phyloP scores from a whole-genome alignment of 345 rosid species.

The Camelina neglecta region DNA sequence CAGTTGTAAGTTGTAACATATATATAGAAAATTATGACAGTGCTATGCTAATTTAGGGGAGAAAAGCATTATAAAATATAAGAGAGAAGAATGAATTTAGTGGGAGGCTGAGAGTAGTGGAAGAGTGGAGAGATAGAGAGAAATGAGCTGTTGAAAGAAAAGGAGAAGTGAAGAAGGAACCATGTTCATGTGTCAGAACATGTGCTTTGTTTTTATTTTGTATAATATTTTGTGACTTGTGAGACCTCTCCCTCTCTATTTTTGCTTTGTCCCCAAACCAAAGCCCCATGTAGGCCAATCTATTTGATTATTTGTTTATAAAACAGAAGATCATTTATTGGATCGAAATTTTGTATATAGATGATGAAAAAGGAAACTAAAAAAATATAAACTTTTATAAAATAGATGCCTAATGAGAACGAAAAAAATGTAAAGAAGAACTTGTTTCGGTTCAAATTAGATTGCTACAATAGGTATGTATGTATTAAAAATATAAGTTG shows the following conservation, averaged over 20 bases:
- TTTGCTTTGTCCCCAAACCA: slow-evolving; percentile 47
- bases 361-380: neutral
- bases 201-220: slow-evolving; percentile 45
- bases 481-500: neutral
- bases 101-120: slow-evolving; percentile 49
- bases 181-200: slow-evolving; percentile 50
- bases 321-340: neutral
- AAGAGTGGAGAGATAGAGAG: slow-evolving; percentile 41
- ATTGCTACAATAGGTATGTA: neutral
- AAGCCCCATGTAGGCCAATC: slow-evolving; percentile 45
- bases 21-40: slow-evolving; percentile 19
- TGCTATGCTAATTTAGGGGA: slow-evolving; percentile 14
- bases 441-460: neutral
- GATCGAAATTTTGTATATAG: neutral
- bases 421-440: neutral
- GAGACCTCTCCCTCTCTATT: slow-evolving; percentile 33
- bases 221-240: slow-evolving; percentile 40
- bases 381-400: neutral
- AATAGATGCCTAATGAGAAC: neutral
- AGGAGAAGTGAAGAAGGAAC: slow-evolving; percentile 45
- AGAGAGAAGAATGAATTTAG: slow-evolving; percentile 33
- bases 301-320: slow-evolving; percentile 22
- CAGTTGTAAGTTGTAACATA: slow-evolving; percentile 1
- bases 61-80: slow-evolving; percentile 19
- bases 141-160: slow-evolving; percentile 46